Conservation (phyloP, 768 basidiomycete species). For the Mycena indigotica region DNA sequence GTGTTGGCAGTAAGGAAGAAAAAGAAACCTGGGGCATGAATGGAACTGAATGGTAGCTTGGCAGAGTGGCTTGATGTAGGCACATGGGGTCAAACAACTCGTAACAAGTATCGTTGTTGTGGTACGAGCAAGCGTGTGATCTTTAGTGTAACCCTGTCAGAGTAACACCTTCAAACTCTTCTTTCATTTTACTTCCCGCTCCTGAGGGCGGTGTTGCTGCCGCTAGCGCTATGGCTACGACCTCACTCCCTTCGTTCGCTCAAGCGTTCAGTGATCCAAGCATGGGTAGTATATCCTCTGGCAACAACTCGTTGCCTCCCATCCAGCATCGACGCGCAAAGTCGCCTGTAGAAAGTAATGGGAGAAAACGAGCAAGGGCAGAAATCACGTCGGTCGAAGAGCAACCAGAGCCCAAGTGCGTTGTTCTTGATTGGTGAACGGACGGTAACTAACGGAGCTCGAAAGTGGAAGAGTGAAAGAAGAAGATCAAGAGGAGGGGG, state of each 20-base stretch:
- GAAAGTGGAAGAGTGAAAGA: slow-evolving; percentile 39
- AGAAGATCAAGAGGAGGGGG: slow-evolving; percentile 51
- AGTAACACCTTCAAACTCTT: background rate
- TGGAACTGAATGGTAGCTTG: slow-evolving; percentile 9
- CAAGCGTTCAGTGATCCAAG: slow-evolving; percentile 70
- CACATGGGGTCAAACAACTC: background rate
- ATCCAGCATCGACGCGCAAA: slow-evolving; percentile 52
- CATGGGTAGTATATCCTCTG: slow-evolving; percentile 46
- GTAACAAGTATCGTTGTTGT: background rate
- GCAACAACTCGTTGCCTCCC: slow-evolving; percentile 65
- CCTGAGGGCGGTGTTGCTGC: slow-evolving; percentile 9
- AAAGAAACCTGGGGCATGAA: slow-evolving; percentile 40
- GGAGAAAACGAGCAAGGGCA: slow-evolving; percentile 50
- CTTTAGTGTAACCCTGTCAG: background rate
- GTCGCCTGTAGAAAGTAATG: slow-evolving; percentile 30
- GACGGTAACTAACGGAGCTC: slow-evolving; percentile 1
- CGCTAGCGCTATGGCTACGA: slow-evolving; percentile 37
- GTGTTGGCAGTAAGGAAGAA: slow-evolving; percentile 63
- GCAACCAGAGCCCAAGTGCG: slow-evolving; percentile 49
- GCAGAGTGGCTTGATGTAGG: slow-evolving; percentile 13
- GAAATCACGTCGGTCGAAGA: slow-evolving; percentile 43
- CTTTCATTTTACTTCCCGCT: slow-evolving; percentile 7
- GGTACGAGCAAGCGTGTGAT: background rate
- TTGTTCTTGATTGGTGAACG: slow-evolving; percentile 25
- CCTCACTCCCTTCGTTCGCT: slow-evolving; percentile 80